Evolutionary conservation across 176 grass and related monocot genomes (phyloP), one percentile per base, ranked within the genome.

Genomic region (Cocos nucifera): DNA sequence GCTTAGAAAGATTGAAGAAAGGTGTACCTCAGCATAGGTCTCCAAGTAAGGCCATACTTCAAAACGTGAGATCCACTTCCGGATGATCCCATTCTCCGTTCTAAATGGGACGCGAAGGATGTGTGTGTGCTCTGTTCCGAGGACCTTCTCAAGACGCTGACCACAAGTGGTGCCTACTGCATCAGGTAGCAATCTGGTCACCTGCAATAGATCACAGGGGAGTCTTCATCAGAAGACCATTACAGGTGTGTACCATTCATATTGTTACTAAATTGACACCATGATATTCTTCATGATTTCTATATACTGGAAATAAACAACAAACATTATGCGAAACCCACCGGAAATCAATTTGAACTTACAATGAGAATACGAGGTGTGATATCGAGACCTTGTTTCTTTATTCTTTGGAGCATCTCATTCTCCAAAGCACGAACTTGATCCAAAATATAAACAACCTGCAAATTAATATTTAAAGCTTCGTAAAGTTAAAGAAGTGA

Each of bases 391-490:
- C 94, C 94, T 64, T 90, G 89, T 49, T 83, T 84, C 82, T 98
- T 98, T 73, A 98, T 98, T 75, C 88, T 83, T 65, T 93, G 63
- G 4, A 98, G 61, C 94, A 98, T 98, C 80, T 98, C 94, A 18
- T 79, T 81, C 71, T 98, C 94, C 82, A 98, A 80, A 63, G 94
- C 94, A 44, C 94, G 87, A 22, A 98, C 94, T 98, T 98, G 94
- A 63, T 98, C 94, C 94, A 98, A 69, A 59, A 98, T 98, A 72
- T 98, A 98, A 35, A 98, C 94, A 79, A 98, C 94, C 93, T 98
- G 58, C 14, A 51, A 23, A 64, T 2, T 26, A 49, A 5, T 10
- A 55, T 14, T 57, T 20, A 14, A 44, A 12, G 35, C 2, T 12
- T 14, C 0, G 2, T 44, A 44, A 23, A 14, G 35, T 44, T 44